Base-by-base conservation (phyloP, 257 asterid genomes). In the Rauvolfia tetraphylla region DNA sequence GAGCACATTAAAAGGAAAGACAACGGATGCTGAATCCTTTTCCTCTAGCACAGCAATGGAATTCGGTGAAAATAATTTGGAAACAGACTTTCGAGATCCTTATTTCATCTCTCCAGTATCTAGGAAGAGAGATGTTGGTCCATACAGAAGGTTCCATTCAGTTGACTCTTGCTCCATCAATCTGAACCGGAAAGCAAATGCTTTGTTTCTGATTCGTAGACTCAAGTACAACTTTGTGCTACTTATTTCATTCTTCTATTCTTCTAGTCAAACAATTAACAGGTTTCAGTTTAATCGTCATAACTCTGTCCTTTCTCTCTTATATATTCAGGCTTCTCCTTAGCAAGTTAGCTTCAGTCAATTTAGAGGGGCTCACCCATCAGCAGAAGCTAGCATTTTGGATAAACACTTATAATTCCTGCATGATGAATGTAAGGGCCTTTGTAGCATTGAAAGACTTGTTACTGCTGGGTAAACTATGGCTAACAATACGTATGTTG, bases 331-430 rank as follows among this genome's bases (percentile, higher is more conserved):
- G 98, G 87, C 82, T 84, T 71, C 86, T 91, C 48, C 84, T 90
- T 69, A 90, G 82, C 83, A 90, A 90, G 76, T 92, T 93, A 65
- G 90, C 86, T 41, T 74, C 80, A 53, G 91, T 87, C 41, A 86
- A 86, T 75, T 81, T 93, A 84, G 84, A 86, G 76, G 93, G 91
- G 74, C 92, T 90, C 62, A 85, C 78, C 58, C 97, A 92, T 83
- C 97, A 90, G 75, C 93, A 90, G 79, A 92, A 92, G 86, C 94
- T 93, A 29, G 97, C 98, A 78, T 93, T 92, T 82, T 93, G 98
- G 98, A 91, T 93, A 78, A 93, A 93, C 84, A 85, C 85, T 76
- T 93, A 93, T 85, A 93, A 93, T 85, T 86, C 97, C 0, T 93
- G 98, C 92, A 93, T 93, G 97, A 91, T 93, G 97, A 91, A 91